These are phyloP conservation scores for Phylloporus arenicola DNA, from an alignment of 768 basidiomycete genomes.

Conservation along the genomic window DNA sequence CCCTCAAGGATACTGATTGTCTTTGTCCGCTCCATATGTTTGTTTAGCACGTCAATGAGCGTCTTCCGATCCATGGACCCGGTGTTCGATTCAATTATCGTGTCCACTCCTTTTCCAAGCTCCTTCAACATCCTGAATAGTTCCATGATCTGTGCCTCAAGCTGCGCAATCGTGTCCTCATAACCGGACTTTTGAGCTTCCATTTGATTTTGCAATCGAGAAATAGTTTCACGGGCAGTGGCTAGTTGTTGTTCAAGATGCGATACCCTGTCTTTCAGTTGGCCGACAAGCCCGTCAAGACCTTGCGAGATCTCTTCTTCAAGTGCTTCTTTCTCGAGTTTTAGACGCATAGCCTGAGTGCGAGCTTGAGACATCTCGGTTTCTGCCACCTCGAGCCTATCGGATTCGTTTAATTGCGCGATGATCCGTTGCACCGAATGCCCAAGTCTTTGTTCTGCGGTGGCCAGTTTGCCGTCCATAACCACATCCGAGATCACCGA, in stretches of 20 bases:
- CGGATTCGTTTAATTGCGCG: constrained; percentile 85
- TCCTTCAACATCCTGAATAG: constrained; percentile 92
- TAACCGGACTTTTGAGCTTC: constrained; percentile 72
- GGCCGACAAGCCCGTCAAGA: constrained; percentile 78
- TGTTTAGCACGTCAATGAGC: constrained; percentile 75
- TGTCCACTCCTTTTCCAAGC: constrained; percentile 69
- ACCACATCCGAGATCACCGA: constrained; percentile 87
- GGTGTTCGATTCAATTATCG: constrained; percentile 57
- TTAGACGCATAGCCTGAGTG: constrained; percentile 55
- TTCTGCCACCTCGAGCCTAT: constrained; percentile 72
- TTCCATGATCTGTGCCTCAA: constrained; percentile 90
- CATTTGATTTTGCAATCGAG: constrained; percentile 70
- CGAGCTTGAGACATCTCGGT: constrained; percentile 71
- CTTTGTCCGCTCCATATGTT: constrained; percentile 74
- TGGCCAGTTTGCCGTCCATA: constrained; percentile 82
- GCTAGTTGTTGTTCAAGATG: constrained; percentile 73
- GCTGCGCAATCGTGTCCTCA: constrained; percentile 81
- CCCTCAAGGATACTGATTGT: constrained; percentile 87
- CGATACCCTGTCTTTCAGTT: constrained; percentile 64
- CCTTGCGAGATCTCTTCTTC: constrained; percentile 80
- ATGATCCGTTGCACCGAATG: constrained; percentile 87
- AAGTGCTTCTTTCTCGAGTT: constrained; percentile 76
- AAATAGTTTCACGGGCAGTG: constrained; percentile 73
- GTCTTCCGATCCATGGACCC: constrained; percentile 72
- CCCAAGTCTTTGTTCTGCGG: constrained; percentile 80